Evolutionary conservation across 805 yeast genomes (phyloP).

Genomic region (Pichia rugopelliculosa): DNA sequence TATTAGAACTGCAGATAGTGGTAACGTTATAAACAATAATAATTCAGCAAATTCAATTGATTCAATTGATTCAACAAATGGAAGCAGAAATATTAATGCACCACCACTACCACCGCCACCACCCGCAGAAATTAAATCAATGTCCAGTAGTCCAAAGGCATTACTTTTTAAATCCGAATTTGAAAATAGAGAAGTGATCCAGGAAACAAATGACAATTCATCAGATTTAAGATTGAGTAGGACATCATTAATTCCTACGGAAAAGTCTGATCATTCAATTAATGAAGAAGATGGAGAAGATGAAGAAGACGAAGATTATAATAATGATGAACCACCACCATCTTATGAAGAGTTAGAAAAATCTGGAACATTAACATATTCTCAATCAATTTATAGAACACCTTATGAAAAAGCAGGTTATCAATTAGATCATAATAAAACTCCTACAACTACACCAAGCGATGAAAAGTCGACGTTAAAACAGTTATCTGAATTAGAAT

Average conservation of each 20-base stretch:
- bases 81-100: too few relatives aligned
- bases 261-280: slow-evolving; percentile 15
- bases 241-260: slow-evolving; percentile 21
- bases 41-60: not conserved
- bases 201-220: not conserved
- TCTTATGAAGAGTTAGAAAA: slow-evolving; percentile 29
- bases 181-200: slow-evolving; percentile 3
- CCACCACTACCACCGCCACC: slow-evolving; percentile 30
- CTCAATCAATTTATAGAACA: slow-evolving; percentile 29
- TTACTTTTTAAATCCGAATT: slow-evolving; percentile 14
- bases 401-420: slow-evolving; percentile 32
- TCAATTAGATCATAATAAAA: slow-evolving; percentile 22
- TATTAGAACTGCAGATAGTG: too few relatives aligned
- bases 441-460: slow-evolving; percentile 7
- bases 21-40: not conserved
- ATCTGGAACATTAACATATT: slow-evolving; percentile 27
- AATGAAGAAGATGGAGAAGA: slow-evolving; percentile 5
- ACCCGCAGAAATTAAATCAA: slow-evolving; percentile 19
- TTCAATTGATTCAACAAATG: not conserved
- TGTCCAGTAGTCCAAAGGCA: slow-evolving; percentile 21
- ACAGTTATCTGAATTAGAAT: not conserved
- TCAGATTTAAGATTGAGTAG: slow-evolving; percentile 14
- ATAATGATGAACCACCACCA: slow-evolving; percentile 23
- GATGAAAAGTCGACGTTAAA: slow-evolving; percentile 8
- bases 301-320: slow-evolving; percentile 5